phyloP scores from a whole-genome alignment of 108 stramenopile species.

The Nitzschia sp. region DNA sequence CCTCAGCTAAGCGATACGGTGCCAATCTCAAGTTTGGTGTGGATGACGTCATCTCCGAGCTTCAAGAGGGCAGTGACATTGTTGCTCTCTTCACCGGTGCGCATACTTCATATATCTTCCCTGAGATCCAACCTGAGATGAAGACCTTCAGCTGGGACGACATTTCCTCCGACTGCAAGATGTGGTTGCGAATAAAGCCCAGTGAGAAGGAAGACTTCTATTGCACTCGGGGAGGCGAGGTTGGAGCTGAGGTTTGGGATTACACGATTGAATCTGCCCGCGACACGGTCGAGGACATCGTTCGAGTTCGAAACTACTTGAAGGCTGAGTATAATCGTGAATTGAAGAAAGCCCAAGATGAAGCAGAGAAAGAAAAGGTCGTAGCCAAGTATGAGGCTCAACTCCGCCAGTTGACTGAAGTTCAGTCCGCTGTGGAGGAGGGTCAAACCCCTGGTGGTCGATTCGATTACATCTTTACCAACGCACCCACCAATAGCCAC shows the following conservation, averaged over 20 bases:
- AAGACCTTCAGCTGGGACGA: slow-evolving; percentile 20
- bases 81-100: slow-evolving; percentile 34
- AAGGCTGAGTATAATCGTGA: neutral
- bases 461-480: slow-evolving; percentile 42
- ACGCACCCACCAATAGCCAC: slow-evolving; percentile 32
- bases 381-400: slow-evolving; percentile 13
- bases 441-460: slow-evolving; percentile 7
- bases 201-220: slow-evolving; percentile 25
- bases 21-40: slow-evolving; percentile 21
- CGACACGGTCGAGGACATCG: slow-evolving; percentile 17
- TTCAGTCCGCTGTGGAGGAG: slow-evolving; percentile 8
- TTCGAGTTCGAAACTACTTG: slow-evolving; percentile 21
- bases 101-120: slow-evolving; percentile 21
- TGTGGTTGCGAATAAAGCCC: slow-evolving; percentile 28
- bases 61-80: slow-evolving; percentile 20
- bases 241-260: slow-evolving; percentile 37
- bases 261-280: slow-evolving; percentile 31
- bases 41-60: neutral
- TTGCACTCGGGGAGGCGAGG: slow-evolving; percentile 19
- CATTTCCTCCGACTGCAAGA: slow-evolving; percentile 22
- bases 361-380: slow-evolving; percentile 9
- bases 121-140: slow-evolving; percentile 31
- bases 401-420: slow-evolving; percentile 2
- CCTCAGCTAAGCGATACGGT: slow-evolving; percentile 35
- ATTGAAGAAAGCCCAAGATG: neutral